Conservation (phyloP, 1,284 basidiomycete genomes). For the Blastosporella zonata region DNA sequence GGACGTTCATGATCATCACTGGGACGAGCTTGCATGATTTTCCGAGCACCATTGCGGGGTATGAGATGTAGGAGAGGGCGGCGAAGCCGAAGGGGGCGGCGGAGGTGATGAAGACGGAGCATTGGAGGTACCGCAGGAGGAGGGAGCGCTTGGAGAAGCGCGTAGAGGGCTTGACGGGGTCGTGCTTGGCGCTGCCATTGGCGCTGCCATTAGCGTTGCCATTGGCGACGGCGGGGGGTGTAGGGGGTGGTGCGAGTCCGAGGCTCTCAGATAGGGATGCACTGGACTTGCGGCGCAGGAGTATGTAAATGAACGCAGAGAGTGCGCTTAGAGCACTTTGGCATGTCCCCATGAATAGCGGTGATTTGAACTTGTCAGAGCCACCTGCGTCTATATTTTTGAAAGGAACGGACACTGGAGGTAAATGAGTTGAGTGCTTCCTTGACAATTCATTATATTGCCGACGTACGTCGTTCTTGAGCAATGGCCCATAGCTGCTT, state of each 20-base stretch:
- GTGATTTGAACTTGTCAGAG: slow-evolving; percentile 81
- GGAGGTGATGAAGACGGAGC: slow-evolving; percentile 84
- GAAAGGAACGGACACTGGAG: slow-evolving; percentile 81
- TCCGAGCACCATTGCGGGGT: slow-evolving; percentile 97
- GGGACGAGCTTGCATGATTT: slow-evolving; percentile 99
- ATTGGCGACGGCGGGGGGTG: slow-evolving; percentile 24
- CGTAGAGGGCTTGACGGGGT: slow-evolving; percentile 33
- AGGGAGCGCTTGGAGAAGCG: slow-evolving; percentile 51
- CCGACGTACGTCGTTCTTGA: slow-evolving; percentile 80
- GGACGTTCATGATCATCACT: slow-evolving; percentile 93
- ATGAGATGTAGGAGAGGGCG: slow-evolving; percentile 92
- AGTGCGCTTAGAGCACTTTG: slow-evolving; percentile 82
- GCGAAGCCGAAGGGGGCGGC: slow-evolving; percentile 96
- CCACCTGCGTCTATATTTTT: slow-evolving; percentile 59
- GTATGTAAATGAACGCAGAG: slow-evolving; percentile 79
- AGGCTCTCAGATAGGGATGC: slow-evolving; percentile 53
- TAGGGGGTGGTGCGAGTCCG: slow-evolving; percentile 44
- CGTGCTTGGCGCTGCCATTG: slow-evolving; percentile 23
- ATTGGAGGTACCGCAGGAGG: slow-evolving; percentile 75
- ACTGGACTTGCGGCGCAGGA: slow-evolving; percentile 56
- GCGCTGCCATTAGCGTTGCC: slow-evolving; percentile 27
- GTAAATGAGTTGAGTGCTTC: slow-evolving; percentile 8
- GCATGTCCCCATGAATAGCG: slow-evolving; percentile 83
- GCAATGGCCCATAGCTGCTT: slow-evolving; percentile 83
- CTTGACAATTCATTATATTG: neutral